phyloP scores from a whole-genome alignment of 306 rosid genomes.

The Vigna angularis region DNA sequence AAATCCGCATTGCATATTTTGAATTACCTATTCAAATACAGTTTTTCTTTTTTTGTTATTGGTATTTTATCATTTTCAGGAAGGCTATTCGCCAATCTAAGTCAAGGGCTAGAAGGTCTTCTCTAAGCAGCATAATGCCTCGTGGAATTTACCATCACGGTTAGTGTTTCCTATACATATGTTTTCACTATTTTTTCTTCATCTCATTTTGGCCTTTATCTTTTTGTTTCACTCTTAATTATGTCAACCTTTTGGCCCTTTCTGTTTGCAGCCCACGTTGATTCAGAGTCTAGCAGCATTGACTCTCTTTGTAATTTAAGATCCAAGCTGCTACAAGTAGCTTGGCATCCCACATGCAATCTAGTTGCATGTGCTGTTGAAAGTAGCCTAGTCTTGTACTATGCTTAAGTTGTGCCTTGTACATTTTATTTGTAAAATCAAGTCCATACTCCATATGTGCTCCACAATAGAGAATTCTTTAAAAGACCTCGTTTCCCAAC shows the following conservation, averaged over 20 bases:
- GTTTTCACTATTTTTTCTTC: neutral
- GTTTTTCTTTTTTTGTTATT: neutral
- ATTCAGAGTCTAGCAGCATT: constrained; percentile 42
- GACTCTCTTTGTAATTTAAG: constrained; percentile 44
- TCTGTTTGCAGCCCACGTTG: constrained; percentile 52
- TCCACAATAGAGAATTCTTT: too few species aligned
- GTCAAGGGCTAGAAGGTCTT: neutral
- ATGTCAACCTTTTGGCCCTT: neutral
- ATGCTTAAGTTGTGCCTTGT: constrained; percentile 50
- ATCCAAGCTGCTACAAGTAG: constrained; percentile 61
- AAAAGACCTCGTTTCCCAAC: too few species aligned
- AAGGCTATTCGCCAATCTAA: neutral
- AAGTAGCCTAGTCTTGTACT: constrained; percentile 63
- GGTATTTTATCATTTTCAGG: neutral
- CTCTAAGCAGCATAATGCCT: constrained; percentile 16
- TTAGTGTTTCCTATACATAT: neutral
- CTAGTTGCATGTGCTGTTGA: constrained; percentile 69
- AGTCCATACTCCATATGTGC: too few species aligned
- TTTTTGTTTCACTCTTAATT: neutral
- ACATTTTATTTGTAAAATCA: neutral
- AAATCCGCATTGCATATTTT: neutral
- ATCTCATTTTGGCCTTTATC: neutral
- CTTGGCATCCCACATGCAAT: constrained; percentile 73
- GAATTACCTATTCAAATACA: neutral
- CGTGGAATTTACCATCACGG: constrained; percentile 7